phyloP scores from a whole-genome alignment of 2,329 filamentous ascomycete species.

The Penicillium sp. region DNA sequence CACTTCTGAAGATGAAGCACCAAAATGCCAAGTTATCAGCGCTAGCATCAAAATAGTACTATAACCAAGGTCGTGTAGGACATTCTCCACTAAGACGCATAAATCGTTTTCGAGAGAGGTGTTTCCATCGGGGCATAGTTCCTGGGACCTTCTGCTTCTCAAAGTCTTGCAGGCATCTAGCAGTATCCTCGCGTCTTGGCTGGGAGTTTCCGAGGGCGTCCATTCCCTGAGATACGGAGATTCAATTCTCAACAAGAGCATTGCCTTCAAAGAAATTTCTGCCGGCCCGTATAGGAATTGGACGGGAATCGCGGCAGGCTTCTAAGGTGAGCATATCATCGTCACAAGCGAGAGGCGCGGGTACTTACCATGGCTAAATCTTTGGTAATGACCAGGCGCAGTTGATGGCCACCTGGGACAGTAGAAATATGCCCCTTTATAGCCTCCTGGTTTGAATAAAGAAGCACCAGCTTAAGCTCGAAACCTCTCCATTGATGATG shows the following conservation, averaged over 20 bases:
- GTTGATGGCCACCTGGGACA: too few species aligned
- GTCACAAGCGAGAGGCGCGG: background rate
- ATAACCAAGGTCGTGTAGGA: background rate
- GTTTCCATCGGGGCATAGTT: background rate
- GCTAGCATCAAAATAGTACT: background rate
- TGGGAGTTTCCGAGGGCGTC: background rate
- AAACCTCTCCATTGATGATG: too few species aligned
- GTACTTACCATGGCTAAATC: background rate
- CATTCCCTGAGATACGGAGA: background rate
- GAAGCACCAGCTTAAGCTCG: too few species aligned
- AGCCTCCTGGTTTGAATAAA: too few species aligned
- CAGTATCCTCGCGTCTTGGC: background rate
- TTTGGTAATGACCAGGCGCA: too few species aligned
- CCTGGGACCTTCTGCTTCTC: background rate
- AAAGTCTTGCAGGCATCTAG: background rate
- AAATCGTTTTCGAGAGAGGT: background rate
- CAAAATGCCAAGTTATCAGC: conserved; percentile 1
- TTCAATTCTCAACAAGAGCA: background rate
- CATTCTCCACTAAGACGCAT: background rate
- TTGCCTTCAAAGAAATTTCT: background rate
- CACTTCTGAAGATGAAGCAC: background rate
- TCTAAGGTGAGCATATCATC: background rate
- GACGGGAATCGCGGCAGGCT: background rate
- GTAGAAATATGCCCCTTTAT: too few species aligned
- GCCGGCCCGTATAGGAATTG: background rate